phyloP scores from a whole-genome alignment of 2,329 filamentous ascomycete species.

The Elsinoe necatrix region DNA sequence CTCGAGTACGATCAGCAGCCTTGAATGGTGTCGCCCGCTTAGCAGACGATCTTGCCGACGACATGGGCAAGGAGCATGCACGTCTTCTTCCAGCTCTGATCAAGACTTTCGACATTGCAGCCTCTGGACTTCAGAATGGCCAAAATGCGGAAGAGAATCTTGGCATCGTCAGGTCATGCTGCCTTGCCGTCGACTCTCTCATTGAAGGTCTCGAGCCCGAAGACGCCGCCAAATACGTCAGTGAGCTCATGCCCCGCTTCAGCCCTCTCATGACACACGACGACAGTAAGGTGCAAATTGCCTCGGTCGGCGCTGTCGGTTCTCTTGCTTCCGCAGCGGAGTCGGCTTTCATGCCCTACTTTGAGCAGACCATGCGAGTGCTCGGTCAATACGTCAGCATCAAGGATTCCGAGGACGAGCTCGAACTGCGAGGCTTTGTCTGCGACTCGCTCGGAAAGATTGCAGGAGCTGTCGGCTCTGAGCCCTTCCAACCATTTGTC shows the following conservation, averaged over 20 bases:
- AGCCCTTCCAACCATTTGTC: slow-evolving; percentile 85
- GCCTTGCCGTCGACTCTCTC: slow-evolving; percentile 82
- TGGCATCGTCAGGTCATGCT: slow-evolving; percentile 80
- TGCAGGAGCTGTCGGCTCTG: slow-evolving; percentile 74
- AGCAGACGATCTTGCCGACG: slow-evolving; percentile 86
- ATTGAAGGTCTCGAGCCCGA: slow-evolving; percentile 76
- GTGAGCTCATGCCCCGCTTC: slow-evolving; percentile 74
- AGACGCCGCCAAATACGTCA: slow-evolving; percentile 72
- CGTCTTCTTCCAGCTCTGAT: slow-evolving; percentile 75
- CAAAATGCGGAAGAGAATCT: slow-evolving; percentile 64
- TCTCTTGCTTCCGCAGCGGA: slow-evolving; percentile 82
- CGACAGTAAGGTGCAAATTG: slow-evolving; percentile 82
- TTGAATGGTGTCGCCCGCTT: slow-evolving; percentile 81
- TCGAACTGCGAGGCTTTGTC: slow-evolving; percentile 80
- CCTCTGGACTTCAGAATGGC: slow-evolving; percentile 51
- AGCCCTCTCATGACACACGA: slow-evolving; percentile 74
- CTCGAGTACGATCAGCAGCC: slow-evolving; percentile 76
- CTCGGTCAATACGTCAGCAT: slow-evolving; percentile 74
- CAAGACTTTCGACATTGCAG: slow-evolving; percentile 79
- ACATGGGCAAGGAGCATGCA: slow-evolving; percentile 77
- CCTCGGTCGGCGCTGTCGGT: slow-evolving; percentile 80
- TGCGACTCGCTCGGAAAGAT: slow-evolving; percentile 92
- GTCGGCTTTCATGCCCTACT: slow-evolving; percentile 80
- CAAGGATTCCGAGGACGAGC: slow-evolving; percentile 82
- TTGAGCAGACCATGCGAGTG: slow-evolving; percentile 81